Evolutionary conservation across 1,139 yeast species (phyloP), one percentile per base, ranked within the genome.

Genomic region (Spencermartinsiella ligniputridi): DNA sequence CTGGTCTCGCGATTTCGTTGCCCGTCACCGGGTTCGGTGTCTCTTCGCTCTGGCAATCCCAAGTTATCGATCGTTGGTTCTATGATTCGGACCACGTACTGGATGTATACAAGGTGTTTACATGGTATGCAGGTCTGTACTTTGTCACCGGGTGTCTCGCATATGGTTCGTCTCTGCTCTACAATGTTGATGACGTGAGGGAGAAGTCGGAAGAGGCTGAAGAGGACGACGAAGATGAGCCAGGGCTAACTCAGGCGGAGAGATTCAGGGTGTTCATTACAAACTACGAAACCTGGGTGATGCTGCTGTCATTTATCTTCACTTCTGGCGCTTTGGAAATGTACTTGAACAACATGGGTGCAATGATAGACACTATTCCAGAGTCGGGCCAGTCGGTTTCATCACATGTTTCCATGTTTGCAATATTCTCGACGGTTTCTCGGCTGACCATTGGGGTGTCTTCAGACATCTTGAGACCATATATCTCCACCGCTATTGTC

Each of bases 1-100:
- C 86, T 49, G 85, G 95, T 2, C 67, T 90, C 49, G 85, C 96
- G 34, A 88, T 92, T 38, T 83, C 95, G 39, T 74, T 86, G 32
- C 97, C 97, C 0, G 90, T 92, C 3, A 79, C 95, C 0, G 83
- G 85, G 51, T 89, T 84, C 63, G 97, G 97, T 1, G 61, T 88
- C 22, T 83, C 95, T 8, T 79, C 95, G 3, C 68, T 85, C 44
- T 64, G 84, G 47, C 78, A 61, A 46, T 56, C 73, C 11, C 70
- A 66, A 51, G 48, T 63, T 22, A 35, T 62, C 56, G 50, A 61
- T 55, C 39, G 40, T 16, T 46, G 72, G 63, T 39, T 78, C 83
- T 8, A 51, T 5, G 53, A 54, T 19, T 41, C 51, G 2, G 54
- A 53, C 13, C 51, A 52, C 5, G 56, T 60, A 12, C 62, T 84